Percentiles rank a stretch among this genome's conserved stretches.
phyloP scores from a whole-genome alignment of 257 asterid genomes.

The Sherardia arvensis region DNA sequence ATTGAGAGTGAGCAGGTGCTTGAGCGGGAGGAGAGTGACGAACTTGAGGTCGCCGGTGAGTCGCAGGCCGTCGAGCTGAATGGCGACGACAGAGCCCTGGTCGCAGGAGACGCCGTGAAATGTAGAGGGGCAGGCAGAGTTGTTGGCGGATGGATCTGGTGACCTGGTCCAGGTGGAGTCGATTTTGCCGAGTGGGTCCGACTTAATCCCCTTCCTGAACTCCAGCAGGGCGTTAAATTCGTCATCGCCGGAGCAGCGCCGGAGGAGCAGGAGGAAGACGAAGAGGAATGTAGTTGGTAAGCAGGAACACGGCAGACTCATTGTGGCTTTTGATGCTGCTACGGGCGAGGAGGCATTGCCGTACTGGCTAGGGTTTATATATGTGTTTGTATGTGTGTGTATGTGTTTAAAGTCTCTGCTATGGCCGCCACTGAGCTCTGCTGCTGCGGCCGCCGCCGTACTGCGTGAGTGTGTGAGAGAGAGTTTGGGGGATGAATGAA shows the following conservation, averaged over 20 bases:
- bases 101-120: constrained; percentile 71
- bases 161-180: constrained; percentile 45
- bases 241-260: constrained; percentile 25
- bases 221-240: constrained; percentile 75
- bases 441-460: constrained; percentile 17
- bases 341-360: constrained; percentile 42
- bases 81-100: constrained; percentile 31
- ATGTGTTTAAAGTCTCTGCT: too few relatives aligned
- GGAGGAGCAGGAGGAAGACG: constrained; percentile 18
- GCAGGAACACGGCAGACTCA: constrained; percentile 8
- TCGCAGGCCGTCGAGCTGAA: constrained; percentile 49
- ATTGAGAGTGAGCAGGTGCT: constrained; percentile 44
- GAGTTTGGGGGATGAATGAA: too few relatives aligned
- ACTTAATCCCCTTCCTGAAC: constrained; percentile 67
- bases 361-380: constrained; percentile 47
- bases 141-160: constrained; percentile 28
- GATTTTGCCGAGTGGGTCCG: constrained; percentile 49
- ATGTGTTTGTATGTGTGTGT: not conserved
- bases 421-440: not conserved
- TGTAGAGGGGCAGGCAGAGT: constrained; percentile 40
- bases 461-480: constrained; percentile 11
- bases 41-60: constrained; percentile 68
- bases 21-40: constrained; percentile 48
- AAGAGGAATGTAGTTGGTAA: constrained; percentile 5
- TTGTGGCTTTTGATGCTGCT: constrained; percentile 4